These are phyloP conservation scores for Scleroderma bovista DNA, from an alignment of 768 basidiomycete genomes.

Conservation along the genomic window DNA sequence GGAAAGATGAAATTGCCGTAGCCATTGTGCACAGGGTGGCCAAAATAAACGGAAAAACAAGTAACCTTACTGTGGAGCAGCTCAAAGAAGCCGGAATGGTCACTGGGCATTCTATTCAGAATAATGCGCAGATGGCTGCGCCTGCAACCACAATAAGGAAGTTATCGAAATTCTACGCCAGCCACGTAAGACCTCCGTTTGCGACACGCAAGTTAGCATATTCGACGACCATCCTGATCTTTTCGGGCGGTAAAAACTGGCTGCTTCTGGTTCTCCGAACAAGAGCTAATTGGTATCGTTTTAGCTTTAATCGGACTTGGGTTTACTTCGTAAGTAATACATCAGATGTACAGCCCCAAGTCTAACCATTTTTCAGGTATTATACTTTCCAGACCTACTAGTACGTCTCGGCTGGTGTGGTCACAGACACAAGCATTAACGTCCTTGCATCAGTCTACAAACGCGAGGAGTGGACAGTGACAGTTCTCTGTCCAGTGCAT, in stretches of 20 bases:
- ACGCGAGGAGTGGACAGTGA: too few species aligned
- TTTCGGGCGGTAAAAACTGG: constrained; percentile 52
- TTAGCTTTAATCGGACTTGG: too few species aligned
- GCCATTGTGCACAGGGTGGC: constrained; percentile 62
- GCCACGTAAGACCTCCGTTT: constrained; percentile 46
- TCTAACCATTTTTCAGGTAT: too few species aligned
- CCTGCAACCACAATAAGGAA: constrained; percentile 35
- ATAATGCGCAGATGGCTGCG: constrained; percentile 22
- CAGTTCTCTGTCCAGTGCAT: constrained; percentile 62
- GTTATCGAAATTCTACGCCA: constrained; percentile 31
- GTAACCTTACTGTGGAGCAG: constrained; percentile 46
- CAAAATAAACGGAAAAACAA: constrained; percentile 48
- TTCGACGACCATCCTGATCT: constrained; percentile 46
- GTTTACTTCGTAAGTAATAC: too few species aligned
- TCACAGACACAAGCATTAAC: too few species aligned
- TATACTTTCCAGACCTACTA: too few species aligned
- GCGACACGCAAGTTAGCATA: constrained; percentile 44
- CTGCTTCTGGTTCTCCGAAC: too few species aligned
- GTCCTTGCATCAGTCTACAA: too few species aligned
- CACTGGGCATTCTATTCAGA: not conserved
- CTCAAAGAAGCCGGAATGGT: constrained; percentile 27
- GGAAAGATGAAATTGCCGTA: constrained; percentile 56
- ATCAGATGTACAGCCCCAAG: too few species aligned
- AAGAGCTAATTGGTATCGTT: too few species aligned
- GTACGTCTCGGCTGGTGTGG: too few species aligned